Conservation (phyloP, 2,329 filamentous ascomycete species). For the Penicillium sp. region DNA sequence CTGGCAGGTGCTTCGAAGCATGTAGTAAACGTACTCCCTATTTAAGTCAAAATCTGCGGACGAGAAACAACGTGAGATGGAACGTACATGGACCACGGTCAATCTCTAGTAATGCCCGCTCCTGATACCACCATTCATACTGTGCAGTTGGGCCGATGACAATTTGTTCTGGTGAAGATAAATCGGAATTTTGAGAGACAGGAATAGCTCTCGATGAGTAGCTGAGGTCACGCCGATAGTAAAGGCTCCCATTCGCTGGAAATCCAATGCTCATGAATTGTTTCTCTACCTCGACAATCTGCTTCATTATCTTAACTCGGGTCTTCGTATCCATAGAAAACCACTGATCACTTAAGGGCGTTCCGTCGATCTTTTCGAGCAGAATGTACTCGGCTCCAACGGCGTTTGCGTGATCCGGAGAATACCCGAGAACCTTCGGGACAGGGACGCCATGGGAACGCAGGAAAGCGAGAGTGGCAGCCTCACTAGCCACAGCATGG, state of each 20-base stretch:
- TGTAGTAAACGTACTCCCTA: constrained; percentile 10
- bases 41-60: too few relatives aligned
- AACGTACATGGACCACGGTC: too few relatives aligned
- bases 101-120: too few relatives aligned
- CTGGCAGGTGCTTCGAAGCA: constrained; percentile 22
- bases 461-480: constrained; percentile 37
- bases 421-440: constrained; percentile 37
- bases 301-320: constrained; percentile 20
- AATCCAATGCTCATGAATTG: constrained; percentile 21
- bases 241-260: constrained; percentile 28
- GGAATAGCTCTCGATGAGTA: constrained; percentile 2
- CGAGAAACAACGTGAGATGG: too few relatives aligned
- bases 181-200: neutral
- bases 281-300: constrained; percentile 23
- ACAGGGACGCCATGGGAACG: constrained; percentile 33
- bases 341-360: constrained; percentile 32
- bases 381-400: constrained; percentile 41
- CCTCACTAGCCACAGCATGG: constrained; percentile 37
- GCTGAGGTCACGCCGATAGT: constrained; percentile 20
- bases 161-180: constrained; percentile 2
- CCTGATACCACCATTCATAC: constrained; percentile 14
- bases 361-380: constrained; percentile 34
- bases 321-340: constrained; percentile 24
- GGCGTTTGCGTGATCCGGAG: constrained; percentile 29
- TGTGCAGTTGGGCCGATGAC: constrained; percentile 24